Base-by-base conservation (phyloP, 148 eudicot species). In the Beta vulgaris region DNA sequence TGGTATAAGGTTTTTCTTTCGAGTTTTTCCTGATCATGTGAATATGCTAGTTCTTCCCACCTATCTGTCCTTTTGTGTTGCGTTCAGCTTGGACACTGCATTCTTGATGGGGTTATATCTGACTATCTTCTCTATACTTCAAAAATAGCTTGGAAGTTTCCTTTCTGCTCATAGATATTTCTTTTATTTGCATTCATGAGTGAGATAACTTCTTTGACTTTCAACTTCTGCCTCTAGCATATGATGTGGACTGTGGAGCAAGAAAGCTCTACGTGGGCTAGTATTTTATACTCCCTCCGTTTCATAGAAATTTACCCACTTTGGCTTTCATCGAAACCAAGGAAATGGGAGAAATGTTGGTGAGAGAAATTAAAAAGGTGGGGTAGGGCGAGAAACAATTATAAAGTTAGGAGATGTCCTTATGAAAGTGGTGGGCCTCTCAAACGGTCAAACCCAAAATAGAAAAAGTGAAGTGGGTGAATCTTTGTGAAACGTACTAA, bases 41-140 rank as follows among this genome's bases (percentile, higher is more conserved):
- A 73, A 19, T 46, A 61, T 32, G 69, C 32, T 48, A n/a, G 14
- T 64, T 64, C 68, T 36, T 74, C 21, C 49, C 18, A 29, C 43
- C 72, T 68, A n/a, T 25, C 44, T 69, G n/a, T 49, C 9, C 26
- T 29, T 59, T 54, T 54, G 59, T 29, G 36, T 26, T 29, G 36
- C 32, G 26, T 59, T 59, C 35, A 59, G 64, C 25, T 6, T 7
- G 23, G 23, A 19, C 0, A 2, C n/a, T 21, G 57, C 57, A 19
- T 51, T n/a, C 57, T 51, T 13, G 6, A 51, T 51, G 57, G 57
- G 26, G 10, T 51, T 49, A 0, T 19, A 51, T 51, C 26, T 51
- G 57, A 51, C 7, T n/a, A 5, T 9, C 23, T 18, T 51, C 57
- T 51, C 57, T 51, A 4, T 51, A 19, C 57, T 51, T 51, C 57